Evolutionary conservation across 1,284 basidiomycete genomes (phyloP), one percentile per base, ranked within the genome.

Genomic region (Chiua sp.): DNA sequence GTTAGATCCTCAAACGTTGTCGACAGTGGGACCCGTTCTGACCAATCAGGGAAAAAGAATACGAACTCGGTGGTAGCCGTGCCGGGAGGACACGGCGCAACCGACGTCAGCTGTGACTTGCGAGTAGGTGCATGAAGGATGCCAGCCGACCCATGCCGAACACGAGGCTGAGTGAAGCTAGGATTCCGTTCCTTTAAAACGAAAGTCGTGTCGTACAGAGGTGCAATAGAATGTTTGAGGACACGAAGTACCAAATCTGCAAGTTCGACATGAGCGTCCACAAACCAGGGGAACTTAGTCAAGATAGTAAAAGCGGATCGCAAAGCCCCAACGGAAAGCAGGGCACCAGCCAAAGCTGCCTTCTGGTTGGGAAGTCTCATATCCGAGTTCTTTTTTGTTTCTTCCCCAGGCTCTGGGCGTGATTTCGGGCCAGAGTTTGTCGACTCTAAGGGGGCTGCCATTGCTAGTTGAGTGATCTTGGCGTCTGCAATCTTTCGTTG

Each of bases 11-110:
- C 87, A 54, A 86, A 70, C 0, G 80, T 80, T 3, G 79, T 77
- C 70, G 90, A 91, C 30, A 86, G 68, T 16, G 93, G 93, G 39
- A 95, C 77, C 47, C 84, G 81, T 52, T 91, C 85, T 18, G 76
- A 74, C 96, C 96, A 98, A 53, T 87, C 80, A 3, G 93, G 87
- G 75, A 90, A 97, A 82, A 98, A 98, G 81, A 94, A 98, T 12
- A 92, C 85, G 68, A 92, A 96, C 50, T 90, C 87, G 26, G 82
- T 82, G 8, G 78, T 82, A 59, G 78, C 82, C 16, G 93, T 93
- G 62, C 85, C 82, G 0, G 92, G 91, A 22, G 94, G 93, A 10
- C 85, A 83, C 2, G 94, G 93, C 15, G 87, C 88, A 71, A 82
- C 82, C 2, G 91, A 77, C 0, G 92, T 92, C 30, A 93, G 75